Percentiles rank a stretch among this genome's conserved stretches.
phyloP scores from a whole-genome alignment of 2,329 filamentous ascomycete species.

The Pyricularia sp. region DNA sequence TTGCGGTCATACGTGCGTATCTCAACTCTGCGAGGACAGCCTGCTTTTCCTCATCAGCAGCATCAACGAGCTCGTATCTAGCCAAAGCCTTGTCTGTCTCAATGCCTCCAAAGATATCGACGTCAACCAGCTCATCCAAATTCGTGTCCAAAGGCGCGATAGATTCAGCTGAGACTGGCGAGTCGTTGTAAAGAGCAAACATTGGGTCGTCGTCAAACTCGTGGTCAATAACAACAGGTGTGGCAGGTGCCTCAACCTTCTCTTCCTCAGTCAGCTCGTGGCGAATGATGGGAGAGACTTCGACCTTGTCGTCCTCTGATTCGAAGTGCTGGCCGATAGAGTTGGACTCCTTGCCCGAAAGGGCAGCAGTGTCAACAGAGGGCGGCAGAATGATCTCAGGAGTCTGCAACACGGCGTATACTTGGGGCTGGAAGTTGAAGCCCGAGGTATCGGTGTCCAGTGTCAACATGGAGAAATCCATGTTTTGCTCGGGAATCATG shows the following conservation, averaged over 20 bases:
- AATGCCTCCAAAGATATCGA: conserved; percentile 43
- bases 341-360: conserved; percentile 64
- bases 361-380: conserved; percentile 45
- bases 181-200: conserved; percentile 47
- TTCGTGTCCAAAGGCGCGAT: conserved; percentile 26
- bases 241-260: conserved; percentile 17
- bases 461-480: conserved; percentile 66
- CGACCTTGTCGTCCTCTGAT: conserved; percentile 44
- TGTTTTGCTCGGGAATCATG: conserved; percentile 69
- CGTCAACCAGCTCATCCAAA: conserved; percentile 27
- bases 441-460: conserved; percentile 39
- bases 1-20: conserved; percentile 38
- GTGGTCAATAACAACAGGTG: conserved; percentile 36
- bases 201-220: conserved; percentile 55
- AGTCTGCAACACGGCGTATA: conserved; percentile 50
- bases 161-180: conserved; percentile 14
- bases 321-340: conserved; percentile 36
- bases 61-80: conserved; percentile 56
- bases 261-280: conserved; percentile 33
- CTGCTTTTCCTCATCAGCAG: conserved; percentile 36
- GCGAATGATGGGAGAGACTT: conserved; percentile 34
- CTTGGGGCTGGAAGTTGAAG: conserved; percentile 57
- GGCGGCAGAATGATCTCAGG: conserved; percentile 29
- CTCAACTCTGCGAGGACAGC: conserved; percentile 11
- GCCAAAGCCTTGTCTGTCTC: conserved; percentile 54